Evolutionary conservation across 176 grass and related monocot species (phyloP), one percentile per base, ranked within the genome.

Genomic region (Microstegium vimineum): DNA sequence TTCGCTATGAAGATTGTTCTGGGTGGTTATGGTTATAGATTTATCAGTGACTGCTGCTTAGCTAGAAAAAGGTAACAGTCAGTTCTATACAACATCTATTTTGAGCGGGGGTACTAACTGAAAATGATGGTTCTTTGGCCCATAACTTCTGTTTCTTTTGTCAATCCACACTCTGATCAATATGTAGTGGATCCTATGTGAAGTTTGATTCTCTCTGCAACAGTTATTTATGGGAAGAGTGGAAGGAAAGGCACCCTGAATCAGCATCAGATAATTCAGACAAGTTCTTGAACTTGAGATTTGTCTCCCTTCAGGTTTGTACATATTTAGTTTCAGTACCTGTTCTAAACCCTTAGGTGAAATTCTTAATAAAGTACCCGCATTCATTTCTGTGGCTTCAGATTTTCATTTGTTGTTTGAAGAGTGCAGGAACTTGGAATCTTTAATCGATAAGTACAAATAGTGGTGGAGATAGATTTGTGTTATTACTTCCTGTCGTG

Each of bases 211-310:
- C 61, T 89, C 71, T 62, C 27, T 76, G 74, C 14, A 59, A 42
- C 72, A 99, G 97, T 94, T 99, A 99, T 84, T 74, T 99, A 77
- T 99, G 89, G 97, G 97, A 99, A 68, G 97, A 99, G 67, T 96
- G 93, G 93, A 99, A 96, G 80, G 97, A 99, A 92, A 91, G 89
- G 34, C 82, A 99, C 38, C 87, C 87, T 77, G 91, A 94, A 80
- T 57, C 83, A 73, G 56, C 83, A 73, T 76, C 80, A 83, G 85
- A 94, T 84, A 73, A 71, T 89, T 94, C 89, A 18, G 82, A 82
- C 38, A 92, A 90, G 45, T 99, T 96, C 78, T 83, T 85, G 72
- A 94, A 99, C 62, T 88, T 99, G 70, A 90, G 89, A 96, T 99
- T 96, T 86, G 71, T 96, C 71, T 87, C 97, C 38, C 97, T 99